Evolutionary conservation across 768 basidiomycete species (phyloP), one percentile per base, ranked within the genome.

Genomic region (Russula lepida): DNA sequence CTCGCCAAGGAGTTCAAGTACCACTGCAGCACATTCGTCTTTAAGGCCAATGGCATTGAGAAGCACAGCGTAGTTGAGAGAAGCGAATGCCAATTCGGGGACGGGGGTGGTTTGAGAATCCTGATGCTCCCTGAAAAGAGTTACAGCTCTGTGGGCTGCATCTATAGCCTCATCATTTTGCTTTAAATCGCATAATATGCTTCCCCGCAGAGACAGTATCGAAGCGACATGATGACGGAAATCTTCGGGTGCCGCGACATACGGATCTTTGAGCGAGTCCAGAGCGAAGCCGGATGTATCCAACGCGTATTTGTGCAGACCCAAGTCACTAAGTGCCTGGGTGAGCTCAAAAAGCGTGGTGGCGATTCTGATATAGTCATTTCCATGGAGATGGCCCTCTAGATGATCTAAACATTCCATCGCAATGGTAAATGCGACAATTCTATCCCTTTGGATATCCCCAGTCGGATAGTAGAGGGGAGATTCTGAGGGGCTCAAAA

Each of bases 301-400:
- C 41, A 54, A 54, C 7, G 61, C 61, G 19, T 53, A 48, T 7
- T 48, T 37, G 6, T 30, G 35, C 4, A 62, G 25, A 21, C 61
- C 61, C 12, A 62, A n/a, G 39, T 62, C 61, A n/a, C 13, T 62
- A 46, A 62, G 46, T 19, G 61, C 56, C 27, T 62, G 61, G 4
- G 56, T 37, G 28, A 62, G 56, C 30, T 54, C 52, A 9, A 30
- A 27, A 41, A 49, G 44, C 52, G 41, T 39, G 12, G 6, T 37
- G 5, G 56, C 46, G 15, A 62, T 41, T 30, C 7, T 9, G 8
- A 15, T 9, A 32, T 58, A 35, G 7, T 41, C 32, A 3, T 41
- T 33, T 27, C 23, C 39, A 1, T 17, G 25, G 32, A 52, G 46
- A 21, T 47, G 9, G 25, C 2, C 33, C 13, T 43, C 35, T 8